Base-by-base conservation (phyloP, 768 basidiomycete species). In the Boletus vinaceobasis region DNA sequence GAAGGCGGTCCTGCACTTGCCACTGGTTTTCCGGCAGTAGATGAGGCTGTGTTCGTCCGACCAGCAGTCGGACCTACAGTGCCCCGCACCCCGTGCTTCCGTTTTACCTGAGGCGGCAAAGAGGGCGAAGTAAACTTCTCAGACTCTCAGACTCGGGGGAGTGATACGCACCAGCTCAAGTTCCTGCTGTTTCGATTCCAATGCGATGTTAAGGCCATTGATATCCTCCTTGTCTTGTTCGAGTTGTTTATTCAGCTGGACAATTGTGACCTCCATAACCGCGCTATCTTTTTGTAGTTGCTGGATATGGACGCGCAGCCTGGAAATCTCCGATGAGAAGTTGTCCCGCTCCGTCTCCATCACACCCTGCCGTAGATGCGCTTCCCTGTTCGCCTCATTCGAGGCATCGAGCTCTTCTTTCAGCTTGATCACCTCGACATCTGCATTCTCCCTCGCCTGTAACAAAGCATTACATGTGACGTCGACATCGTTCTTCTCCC, bases 181-280 rank as follows among this genome's bases (percentile, higher is more conserved):
- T 69, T 96, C 94, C 69, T 95, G 93, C 64, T 97, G 94, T 72
- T 97, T 97, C 26, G 92, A 86, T 70, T 95, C 92, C 50, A 97
- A 72, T 0, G 93, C 94, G 35, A 95, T 93, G 63, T 96, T 94
- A 62, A 96, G 72, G n/a, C 90, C 88, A 45, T 80, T 71, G 21
- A 88, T 68, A 69, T 96, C 93, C 40, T 93, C 87, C 69, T 87
- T 85, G 57, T 87, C 80, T 64, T 85, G 77, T 0, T 75, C 74
- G 37, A 81, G 76, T 62, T 86, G 78, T 72, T 89, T 90, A 57
- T 77, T 79, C 48, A 91, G 70, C 61, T 89, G 86, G 14, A 84
- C 74, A 39, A 94, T 79, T 65, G 86, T 87, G 36, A 95, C 79
- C 58, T 95, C 93, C 73, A 87, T 88, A 54, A 86, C 85, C 11